A percentile compares a stretch with the other conserved stretches of the same genome.
These are phyloP conservation scores for Leccinum boreale DNA, from an alignment of 768 basidiomycete genomes.

Conservation along the genomic window DNA sequence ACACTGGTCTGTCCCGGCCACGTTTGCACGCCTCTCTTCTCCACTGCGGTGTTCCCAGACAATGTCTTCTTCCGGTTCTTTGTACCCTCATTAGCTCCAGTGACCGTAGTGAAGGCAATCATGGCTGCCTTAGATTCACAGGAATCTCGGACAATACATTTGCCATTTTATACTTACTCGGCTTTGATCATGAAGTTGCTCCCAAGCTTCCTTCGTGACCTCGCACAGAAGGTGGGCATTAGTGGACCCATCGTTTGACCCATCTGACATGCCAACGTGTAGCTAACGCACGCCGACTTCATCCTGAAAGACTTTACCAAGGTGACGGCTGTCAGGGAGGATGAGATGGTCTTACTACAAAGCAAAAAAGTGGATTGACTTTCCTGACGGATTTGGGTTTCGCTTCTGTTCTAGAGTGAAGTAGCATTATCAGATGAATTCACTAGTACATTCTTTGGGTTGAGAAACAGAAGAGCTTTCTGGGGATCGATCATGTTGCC, in stretches of 20 bases:
- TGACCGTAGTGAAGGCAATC: conserved; percentile 75
- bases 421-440: conserved; percentile 1
- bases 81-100: conserved; percentile 68
- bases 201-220: conserved; percentile 73
- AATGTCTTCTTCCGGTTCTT: conserved; percentile 64
- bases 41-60: conserved; percentile 48
- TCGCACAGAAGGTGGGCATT: conserved; percentile 65
- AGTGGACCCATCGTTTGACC: background rate
- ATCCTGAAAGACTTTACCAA: conserved; percentile 70
- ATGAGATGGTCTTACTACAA: conserved; percentile 39
- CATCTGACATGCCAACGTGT: conserved; percentile 10
- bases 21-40: conserved; percentile 76
- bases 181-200: conserved; percentile 52
- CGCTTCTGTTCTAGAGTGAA: background rate
- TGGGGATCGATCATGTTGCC: background rate
- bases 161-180: conserved; percentile 73
- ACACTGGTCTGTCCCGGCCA: conserved; percentile 83
- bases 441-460: background rate
- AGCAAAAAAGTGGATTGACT: conserved; percentile 14
- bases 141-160: conserved; percentile 63
- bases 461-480: background rate
- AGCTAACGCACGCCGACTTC: conserved; percentile 70
- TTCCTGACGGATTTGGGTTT: background rate
- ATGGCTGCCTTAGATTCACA: conserved; percentile 80
- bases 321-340: conserved; percentile 52